Base-by-base conservation (phyloP, 768 basidiomycete genomes). In the Leucosporidium scottii region DNA sequence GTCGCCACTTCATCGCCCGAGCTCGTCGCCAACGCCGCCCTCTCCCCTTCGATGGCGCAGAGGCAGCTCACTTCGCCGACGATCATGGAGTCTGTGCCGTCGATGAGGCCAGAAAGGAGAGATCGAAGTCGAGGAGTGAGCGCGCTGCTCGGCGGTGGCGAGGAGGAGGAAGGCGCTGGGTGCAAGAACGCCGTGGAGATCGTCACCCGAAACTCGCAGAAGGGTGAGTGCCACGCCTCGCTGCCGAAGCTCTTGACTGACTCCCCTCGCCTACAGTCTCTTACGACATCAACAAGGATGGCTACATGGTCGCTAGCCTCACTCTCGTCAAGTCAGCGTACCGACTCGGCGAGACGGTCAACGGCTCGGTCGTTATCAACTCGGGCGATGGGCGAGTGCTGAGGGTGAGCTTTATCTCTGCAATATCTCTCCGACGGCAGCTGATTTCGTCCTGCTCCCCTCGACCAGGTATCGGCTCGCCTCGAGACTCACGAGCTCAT, bases 221-320 rank as follows among this genome's bases (percentile, higher is more conserved):
- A 94, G 81, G 84, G 93, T 91, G 65, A 59, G 84, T 10, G 53
- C n/a, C n/a, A n/a, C n/a, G n/a, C n/a, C n/a, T n/a, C n/a, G n/a
- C n/a, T n/a, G n/a, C n/a, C n/a, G n/a, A n/a, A n/a, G n/a, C n/a
- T n/a, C n/a, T n/a, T n/a, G n/a, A n/a, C 21, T 61, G 59, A 30
- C 9, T 15, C 10, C 20, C 30, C 13, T 20, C 21, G 28, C 15
- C 1, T 6, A 28, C 72, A 94, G 92, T 87, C 49, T 93, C 92
- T 1, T 97, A 91, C 78, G 93, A 97, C 79, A 92, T 97, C 64
- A 89, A 87, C 76, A 96, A 97, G 81, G 91, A 94, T 47, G 91
- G 89, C 0, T 84, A 89, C 48, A 85, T 86, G 51, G 91, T 98
- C 66, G 93, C 94, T 9, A 86, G 90, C 48, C 78, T 99, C 20